Base-by-base conservation (phyloP, 768 basidiomycete species). In the Tricholoma terreum region DNA sequence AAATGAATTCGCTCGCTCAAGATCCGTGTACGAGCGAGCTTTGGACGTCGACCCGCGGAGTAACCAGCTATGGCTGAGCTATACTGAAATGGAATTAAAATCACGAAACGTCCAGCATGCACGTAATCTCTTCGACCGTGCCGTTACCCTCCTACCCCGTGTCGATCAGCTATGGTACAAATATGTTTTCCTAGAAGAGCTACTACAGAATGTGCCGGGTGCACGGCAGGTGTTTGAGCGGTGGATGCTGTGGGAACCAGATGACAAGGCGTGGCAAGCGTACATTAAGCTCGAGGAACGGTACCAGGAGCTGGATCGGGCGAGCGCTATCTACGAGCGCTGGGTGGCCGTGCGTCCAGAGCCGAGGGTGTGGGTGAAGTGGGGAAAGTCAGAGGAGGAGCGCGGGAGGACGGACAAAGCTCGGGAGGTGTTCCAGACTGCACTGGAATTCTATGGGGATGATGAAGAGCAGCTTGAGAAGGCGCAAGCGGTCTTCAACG, bases 211-310 rank as follows among this genome's bases (percentile, higher is more conserved):
- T 67, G 88, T 99, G 31, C 85, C 95, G 1, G 97, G 97, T 36
- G 94, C 95, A 1, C 86, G 97, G 8, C 96, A 98, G 69, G 93
- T 98, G 55, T 99, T 98, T 60, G 97, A 99, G 72, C 84, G 97
- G 46, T 99, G 97, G 97, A 96, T 98, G 94, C 84, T 92, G 62
- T 98, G 97, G 97, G 97, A 98, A 69, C 97, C 97, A 0, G 95
- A 98, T 65, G 97, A 98, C 83, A 98, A 98, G 77, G 94, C 96
- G 3, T 99, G 96, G 96, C 92, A 94, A 69, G 93, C 94, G n/a
- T 98, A 96, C 73, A 92, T 98, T 80, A 98, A 99, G 77, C 80
- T 98, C 70, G 97, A 99, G 76, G 86, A 89, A 67, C 83, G 97
- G 52, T 99, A 98, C 69, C 79, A 86, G 56, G 97, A 99, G 72